Base-by-base conservation (phyloP, 768 basidiomycete genomes). In the Strobilomyces echinocephalus region DNA sequence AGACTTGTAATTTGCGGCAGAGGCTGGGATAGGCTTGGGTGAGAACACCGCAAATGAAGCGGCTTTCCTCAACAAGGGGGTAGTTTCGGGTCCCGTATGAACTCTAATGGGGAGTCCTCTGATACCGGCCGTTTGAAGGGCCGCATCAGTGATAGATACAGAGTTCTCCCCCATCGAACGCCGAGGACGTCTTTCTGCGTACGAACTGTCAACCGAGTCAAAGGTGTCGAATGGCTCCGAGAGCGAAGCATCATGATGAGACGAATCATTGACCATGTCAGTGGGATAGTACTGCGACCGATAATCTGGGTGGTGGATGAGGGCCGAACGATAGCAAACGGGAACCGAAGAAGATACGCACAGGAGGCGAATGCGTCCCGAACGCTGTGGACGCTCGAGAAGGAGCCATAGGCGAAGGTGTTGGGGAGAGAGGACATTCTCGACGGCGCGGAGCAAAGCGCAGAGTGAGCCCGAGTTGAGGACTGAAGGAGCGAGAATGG, bases 221-320 rank as follows among this genome's bases (percentile, higher is more conserved):
- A 18, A 46, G 35, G 54, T n/a, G 30, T 38, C 33, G 12, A 33
- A 20, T 40, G 38, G 20, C 16, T 55, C 56, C 6, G 56, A 58
- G 14, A 50, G 52, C 33, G 52, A 20, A 35, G 40, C 20, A 16
- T 52, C 50, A 33, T 77, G 73, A 43, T 79, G 74, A 30, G 72
- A 66, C 8, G 70, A 72, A 18, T 70, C 65, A 49, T 73, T 73
- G 16, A 67, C 70, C 8, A 70, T 63, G 52, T 80, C 77, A 7
- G 75, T 80, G 20, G 81, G 82, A 38, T 87, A 76, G 61, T 79
- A 85, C 63, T 88, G 86, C 8, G 85, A 74, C 30, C 87, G 79
- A 50, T 81, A 82, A 65, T 88, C 87, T 89, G 58, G 18, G 55
- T 52, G 50, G 18, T 21, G 53, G 11, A 46, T 56, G 28, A 50